Evolutionary conservation across 202 grass and related monocot genomes (phyloP).

Genomic region (Panicum hallii): DNA sequence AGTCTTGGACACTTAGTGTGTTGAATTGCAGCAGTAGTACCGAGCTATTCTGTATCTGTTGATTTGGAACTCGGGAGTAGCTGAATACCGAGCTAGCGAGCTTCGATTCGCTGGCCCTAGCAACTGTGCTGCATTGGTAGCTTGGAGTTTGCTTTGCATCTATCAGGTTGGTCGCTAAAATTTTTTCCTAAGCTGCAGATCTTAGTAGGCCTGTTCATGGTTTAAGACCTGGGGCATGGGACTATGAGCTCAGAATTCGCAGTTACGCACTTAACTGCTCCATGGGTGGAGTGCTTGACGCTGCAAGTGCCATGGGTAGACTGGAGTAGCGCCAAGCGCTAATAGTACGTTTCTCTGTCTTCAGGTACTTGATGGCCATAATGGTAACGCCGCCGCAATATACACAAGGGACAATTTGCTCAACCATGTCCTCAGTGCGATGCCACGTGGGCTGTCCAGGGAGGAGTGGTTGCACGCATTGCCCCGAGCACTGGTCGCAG

Average conservation of each 20-base stretch:
- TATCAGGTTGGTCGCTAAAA: constrained; percentile 20
- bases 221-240: neutral
- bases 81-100: neutral
- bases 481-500: constrained; percentile 76
- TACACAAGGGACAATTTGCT: constrained; percentile 95
- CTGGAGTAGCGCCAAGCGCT: neutral
- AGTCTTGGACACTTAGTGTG: neutral
- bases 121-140: constrained; percentile 20
- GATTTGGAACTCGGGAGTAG: neutral
- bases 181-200: constrained; percentile 25
- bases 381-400: constrained; percentile 91
- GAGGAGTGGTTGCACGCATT: constrained; percentile 90
- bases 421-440: constrained; percentile 78
- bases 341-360: constrained; percentile 19
- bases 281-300: constrained; percentile 5
- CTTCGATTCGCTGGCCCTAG: constrained; percentile 15
- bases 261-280: neutral
- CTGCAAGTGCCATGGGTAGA: neutral
- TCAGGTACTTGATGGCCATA: constrained; percentile 94
- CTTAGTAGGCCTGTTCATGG: constrained; percentile 25
- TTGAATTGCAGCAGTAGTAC: neutral
- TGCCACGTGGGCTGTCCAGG: constrained; percentile 66
- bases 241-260: constrained; percentile 18
- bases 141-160: constrained; percentile 38
- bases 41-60: constrained; percentile 28